phyloP scores from a whole-genome alignment of 805 yeast genomes.

The Saturnispora silvae region DNA sequence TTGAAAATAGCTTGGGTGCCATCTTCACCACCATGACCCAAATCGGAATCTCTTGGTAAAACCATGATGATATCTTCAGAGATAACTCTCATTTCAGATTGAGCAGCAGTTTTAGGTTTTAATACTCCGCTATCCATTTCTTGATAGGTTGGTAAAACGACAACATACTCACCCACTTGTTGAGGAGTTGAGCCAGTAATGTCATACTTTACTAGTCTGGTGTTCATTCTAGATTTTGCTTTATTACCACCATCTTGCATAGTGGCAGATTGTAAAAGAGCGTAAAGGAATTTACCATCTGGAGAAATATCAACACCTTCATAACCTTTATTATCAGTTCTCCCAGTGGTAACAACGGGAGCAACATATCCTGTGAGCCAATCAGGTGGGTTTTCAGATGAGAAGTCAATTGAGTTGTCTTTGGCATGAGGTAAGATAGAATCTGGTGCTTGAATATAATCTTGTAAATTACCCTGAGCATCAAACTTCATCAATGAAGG shows the following conservation, averaged over 20 bases:
- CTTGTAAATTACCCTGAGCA: slow-evolving; percentile 19
- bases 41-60: slow-evolving; percentile 23
- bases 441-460: slow-evolving; percentile 22
- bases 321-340: slow-evolving; percentile 24
- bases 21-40: slow-evolving; percentile 18
- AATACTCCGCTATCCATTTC: slow-evolving; percentile 10
- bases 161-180: slow-evolving; percentile 22
- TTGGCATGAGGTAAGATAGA: slow-evolving; percentile 23
- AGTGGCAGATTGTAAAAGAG: slow-evolving; percentile 22
- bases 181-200: slow-evolving; percentile 14
- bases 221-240: slow-evolving; percentile 15
- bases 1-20: slow-evolving; percentile 20
- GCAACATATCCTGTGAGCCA: slow-evolving; percentile 17
- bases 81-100: slow-evolving; percentile 22
- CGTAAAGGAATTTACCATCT: slow-evolving; percentile 22
- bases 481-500: slow-evolving; percentile 23
- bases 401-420: slow-evolving; percentile 16
- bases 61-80: slow-evolving; percentile 22
- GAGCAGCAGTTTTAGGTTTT: slow-evolving; percentile 23
- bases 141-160: slow-evolving; percentile 21
- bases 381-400: slow-evolving; percentile 22
- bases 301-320: slow-evolving; percentile 25
- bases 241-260: slow-evolving; percentile 25
- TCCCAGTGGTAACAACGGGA: slow-evolving; percentile 21
- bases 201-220: slow-evolving; percentile 23